Base-by-base conservation (phyloP, 108 stramenopile genomes). In the Nitzschia putrida region DNA sequence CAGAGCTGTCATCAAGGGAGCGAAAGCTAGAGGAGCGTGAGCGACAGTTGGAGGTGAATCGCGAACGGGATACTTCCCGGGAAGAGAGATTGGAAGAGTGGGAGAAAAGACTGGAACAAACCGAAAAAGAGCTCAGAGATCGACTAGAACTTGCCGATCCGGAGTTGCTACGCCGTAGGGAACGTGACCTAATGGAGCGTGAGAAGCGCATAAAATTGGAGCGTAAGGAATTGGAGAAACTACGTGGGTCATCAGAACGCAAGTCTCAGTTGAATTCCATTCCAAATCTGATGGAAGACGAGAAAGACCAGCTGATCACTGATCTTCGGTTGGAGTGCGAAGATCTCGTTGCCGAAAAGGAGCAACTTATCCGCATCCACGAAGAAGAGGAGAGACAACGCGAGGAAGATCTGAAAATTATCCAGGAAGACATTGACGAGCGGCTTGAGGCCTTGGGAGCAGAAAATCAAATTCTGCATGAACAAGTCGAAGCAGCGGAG, bases 391-490 rank as follows among this genome's bases (percentile, higher is more conserved):
- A 64, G 23, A 21, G 24, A 22, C 34, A 38, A 53, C 51, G 65
- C 1, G 65, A 66, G 8, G 65, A 66, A 38, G 65, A 66, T 53
- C 29, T 66, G n/a, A 12, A 18, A n/a, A 37, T 66, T 12, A 66
- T 66, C 26, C 65, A 66, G 21, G 65, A 66, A 21, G 65, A 66
- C 18, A 66, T 66, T 38, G 34, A 66, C 34, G 52, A 29, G 37
- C 22, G 26, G 16, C 29, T 66, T 12, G n/a, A n/a, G 58, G 49
- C 41, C 25, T 29, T 74, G 10, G 50, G 53, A 14, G 24, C 40
- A 13, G 63, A 74, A 51, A 74, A 74, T 47, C 37, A 66, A 37
- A 56, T 51, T 6, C 66, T 74, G 22, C 56, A 47, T 12, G 41
- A 20, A 7, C 67, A 67, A 65, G 7, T 53, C 11, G 73, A 74